Evolutionary conservation across 176 grass and related monocot genomes (phyloP), one percentile per base, ranked within the genome.

Genomic region (Sorghum bicolor): DNA sequence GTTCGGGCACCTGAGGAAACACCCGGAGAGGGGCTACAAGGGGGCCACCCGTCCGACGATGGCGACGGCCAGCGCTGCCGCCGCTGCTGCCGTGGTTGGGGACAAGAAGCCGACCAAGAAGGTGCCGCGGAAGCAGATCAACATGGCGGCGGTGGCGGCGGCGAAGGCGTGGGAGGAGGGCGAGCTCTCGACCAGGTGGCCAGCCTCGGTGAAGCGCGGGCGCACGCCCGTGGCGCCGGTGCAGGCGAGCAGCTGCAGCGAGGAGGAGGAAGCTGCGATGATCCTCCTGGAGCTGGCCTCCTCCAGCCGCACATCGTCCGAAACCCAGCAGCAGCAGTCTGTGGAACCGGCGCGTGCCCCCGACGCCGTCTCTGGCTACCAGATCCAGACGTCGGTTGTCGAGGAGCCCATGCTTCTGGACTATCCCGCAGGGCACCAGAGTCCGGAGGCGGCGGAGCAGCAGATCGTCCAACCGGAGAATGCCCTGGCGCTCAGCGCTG

Each of bases 1-100:
- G 83, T 86, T 80, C 71, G 90, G 90, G 22, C 90, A 92, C 83
- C 68, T 89, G 62, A 70, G 83, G 75, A 28, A 65, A 29, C 90
- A 92, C 65, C 90, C 87, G 4, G 22, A 58, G 29, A 64, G 41
- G 52, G 53, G 75, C 0, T 80, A 89, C 83, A 88, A 83, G 60
- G 90, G 86, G 16, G 52, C 69, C 5, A 75, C 67, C 8, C 88
- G 79, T 40, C 88, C 84, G 19, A 5, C 47, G 5, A 30, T 38
- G 34, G 16, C 16, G 15, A 50, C 48, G 48, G 48, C 48, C 48
- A 20, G 16, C 33, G 24, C 3, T 22, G 9, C 3, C 47, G 29
- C 9, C 11, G 11, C 66, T 1, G 53, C 61, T 2, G 26, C 40
- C 7, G 29, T 69, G 9, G 53, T 10, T 6, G 77, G 53, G n/a